Evolutionary conservation across 352 stramenopile genomes (phyloP).

Genomic region (Phytophthora sp.): DNA sequence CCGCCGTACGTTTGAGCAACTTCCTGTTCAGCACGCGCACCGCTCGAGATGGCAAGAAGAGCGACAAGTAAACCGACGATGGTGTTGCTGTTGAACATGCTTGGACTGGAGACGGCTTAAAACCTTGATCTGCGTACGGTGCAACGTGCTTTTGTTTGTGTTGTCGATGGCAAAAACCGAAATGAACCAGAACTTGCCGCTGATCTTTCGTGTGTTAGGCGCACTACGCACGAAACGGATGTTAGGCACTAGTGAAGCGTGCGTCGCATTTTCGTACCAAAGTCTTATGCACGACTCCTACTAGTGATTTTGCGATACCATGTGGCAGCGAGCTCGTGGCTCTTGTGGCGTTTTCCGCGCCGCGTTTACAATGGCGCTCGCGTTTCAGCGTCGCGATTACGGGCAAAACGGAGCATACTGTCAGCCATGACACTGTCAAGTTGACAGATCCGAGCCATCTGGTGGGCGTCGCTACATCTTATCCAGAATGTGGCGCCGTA

Average conservation of each 20-base stretch:
- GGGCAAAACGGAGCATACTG: background rate
- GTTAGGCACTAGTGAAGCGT: no score
- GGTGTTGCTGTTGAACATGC: background rate
- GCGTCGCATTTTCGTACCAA: no score
- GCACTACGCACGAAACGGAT: no score
- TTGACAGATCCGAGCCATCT: background rate
- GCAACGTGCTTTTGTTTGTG: background rate
- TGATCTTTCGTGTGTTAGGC: no score
- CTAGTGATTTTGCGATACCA: no score
- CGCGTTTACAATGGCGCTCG: no score
- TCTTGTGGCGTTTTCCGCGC: no score
- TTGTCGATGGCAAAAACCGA: background rate
- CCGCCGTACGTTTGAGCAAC: background rate
- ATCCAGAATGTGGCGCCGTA: background rate
- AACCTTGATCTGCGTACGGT: background rate
- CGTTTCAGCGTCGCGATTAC: no score
- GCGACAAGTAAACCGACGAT: background rate
- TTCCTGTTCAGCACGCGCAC: background rate
- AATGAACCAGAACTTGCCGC: background rate
- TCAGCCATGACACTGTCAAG: no score
- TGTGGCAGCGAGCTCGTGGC: no score
- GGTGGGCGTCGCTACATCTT: no score
- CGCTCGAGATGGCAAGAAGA: background rate
- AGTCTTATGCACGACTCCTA: no score
- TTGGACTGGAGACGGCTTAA: background rate